Percentiles rank a stretch among this genome's conserved stretches.
These are phyloP conservation scores for Chaetomidium leptoderma DNA, from an alignment of 495 filamentous ascomycete species.

Conservation along the genomic window DNA sequence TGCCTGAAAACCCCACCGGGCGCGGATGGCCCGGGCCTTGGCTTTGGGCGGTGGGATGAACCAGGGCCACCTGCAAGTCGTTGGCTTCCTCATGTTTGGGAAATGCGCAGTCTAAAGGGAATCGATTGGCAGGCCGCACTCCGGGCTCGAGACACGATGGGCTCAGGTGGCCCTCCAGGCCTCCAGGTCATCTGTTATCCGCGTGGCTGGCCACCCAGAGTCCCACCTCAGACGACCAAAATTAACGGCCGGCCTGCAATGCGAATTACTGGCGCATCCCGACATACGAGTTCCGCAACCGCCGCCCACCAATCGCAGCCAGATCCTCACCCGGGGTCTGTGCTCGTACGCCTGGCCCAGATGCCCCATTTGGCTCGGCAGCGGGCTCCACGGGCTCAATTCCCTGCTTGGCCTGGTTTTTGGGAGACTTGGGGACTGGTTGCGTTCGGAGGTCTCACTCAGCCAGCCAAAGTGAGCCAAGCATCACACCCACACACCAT, in stretches of 20 bases:
- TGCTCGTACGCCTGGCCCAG: background rate
- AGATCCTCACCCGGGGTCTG: background rate
- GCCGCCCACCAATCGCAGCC: background rate
- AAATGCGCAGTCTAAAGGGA: background rate
- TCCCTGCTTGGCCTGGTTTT: constrained; percentile 6
- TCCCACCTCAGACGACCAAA: background rate
- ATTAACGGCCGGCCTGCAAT: background rate
- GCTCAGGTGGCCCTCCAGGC: background rate
- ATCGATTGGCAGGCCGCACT: constrained; percentile 4
- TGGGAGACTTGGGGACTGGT: background rate
- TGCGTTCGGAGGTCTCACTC: constrained; percentile 9
- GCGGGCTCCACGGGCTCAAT: constrained; percentile 9
- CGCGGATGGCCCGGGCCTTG: background rate
- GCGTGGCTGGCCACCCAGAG: background rate
- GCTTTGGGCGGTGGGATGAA: too few species aligned
- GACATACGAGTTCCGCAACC: constrained; percentile 4
- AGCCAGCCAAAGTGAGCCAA: background rate
- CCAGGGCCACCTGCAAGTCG: background rate
- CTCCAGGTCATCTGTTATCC: background rate
- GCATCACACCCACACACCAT: background rate
- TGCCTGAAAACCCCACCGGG: too few species aligned
- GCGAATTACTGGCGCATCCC: background rate
- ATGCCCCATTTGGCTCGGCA: constrained; percentile 6
- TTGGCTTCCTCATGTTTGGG: background rate
- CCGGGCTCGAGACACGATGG: background rate